A percentile compares a stretch with the other conserved stretches of the same genome.
These are phyloP conservation scores for Aureobasidium pullulans DNA, from an alignment of 2,329 filamentous ascomycete species.

Conservation along the genomic window DNA sequence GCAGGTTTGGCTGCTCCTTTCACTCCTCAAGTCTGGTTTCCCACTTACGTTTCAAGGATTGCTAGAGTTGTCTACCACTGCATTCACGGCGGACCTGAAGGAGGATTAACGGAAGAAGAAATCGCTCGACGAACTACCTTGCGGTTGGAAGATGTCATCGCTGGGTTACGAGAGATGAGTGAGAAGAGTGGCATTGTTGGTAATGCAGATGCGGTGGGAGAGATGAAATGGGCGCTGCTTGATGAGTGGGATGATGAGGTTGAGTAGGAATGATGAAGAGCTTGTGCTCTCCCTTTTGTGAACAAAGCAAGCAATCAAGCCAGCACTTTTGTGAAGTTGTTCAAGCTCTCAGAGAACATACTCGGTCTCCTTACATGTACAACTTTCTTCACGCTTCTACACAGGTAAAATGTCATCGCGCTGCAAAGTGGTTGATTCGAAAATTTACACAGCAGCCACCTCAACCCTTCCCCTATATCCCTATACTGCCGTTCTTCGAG, in stretches of 20 bases:
- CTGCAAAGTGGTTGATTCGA: too few species aligned
- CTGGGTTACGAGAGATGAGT: not conserved
- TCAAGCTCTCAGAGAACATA: too few species aligned
- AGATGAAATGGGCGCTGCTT: not conserved
- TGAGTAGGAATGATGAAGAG: not conserved
- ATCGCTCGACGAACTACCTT: not conserved
- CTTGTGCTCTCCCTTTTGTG: too few species aligned
- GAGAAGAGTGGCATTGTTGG: not conserved
- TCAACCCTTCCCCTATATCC: too few species aligned
- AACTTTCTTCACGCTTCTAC: too few species aligned
- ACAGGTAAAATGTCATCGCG: too few species aligned
- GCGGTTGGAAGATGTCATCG: not conserved
- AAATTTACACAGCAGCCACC: too few species aligned
- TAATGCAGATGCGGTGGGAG: not conserved
- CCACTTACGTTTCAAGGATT: conserved; percentile 6
- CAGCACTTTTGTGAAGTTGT: too few species aligned
- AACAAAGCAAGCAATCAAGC: too few species aligned
- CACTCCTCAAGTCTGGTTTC: conserved; percentile 3
- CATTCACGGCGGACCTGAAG: not conserved
- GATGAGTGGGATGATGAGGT: conserved; percentile 8
- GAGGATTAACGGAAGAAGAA: not conserved
- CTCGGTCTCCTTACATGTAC: too few species aligned
- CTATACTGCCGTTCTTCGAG: too few species aligned
- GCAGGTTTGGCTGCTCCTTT: not conserved
- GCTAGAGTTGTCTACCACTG: conserved; percentile 1